Percentiles rank a stretch among this genome's conserved stretches.
phyloP scores from a whole-genome alignment of 2,329 filamentous ascomycete species.

The Venturia aucupariae region DNA sequence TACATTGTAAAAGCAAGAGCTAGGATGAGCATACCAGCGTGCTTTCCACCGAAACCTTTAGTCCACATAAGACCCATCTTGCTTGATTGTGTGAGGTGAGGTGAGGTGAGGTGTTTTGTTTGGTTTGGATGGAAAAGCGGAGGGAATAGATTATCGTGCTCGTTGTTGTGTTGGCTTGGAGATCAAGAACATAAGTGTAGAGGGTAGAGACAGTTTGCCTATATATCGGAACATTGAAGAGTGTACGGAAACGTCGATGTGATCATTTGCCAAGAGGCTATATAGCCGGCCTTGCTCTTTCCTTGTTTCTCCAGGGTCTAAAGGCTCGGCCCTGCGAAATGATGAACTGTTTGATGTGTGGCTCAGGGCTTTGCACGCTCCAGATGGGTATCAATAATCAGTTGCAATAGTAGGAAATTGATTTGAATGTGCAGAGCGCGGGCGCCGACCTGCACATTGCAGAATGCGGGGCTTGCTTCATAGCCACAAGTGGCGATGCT shows the following conservation, averaged over 20 bases:
- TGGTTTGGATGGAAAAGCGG: too few species aligned
- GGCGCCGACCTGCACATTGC: too few species aligned
- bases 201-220: too few species aligned
- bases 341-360: too few species aligned
- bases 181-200: too few species aligned
- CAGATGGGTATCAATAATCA: not conserved
- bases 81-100: conserved; percentile 10
- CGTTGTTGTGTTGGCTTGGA: too few species aligned
- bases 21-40: conserved; percentile 28
- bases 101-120: not conserved
- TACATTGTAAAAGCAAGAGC: not conserved
- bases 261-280: conserved; percentile 5
- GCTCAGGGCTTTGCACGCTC: too few species aligned
- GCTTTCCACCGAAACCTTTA: conserved; percentile 35
- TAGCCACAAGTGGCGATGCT: not conserved
- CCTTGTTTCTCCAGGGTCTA: not conserved
- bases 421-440: too few species aligned
- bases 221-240: not conserved
- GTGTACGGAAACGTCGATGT: not conserved
- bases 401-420: not conserved
- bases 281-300: not conserved
- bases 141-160: not conserved
- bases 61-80: conserved; percentile 40
- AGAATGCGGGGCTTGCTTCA: not conserved
- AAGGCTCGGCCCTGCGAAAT: not conserved